Evolutionary conservation across 139 green algal species (phyloP).

Genomic region (Chlamydomonas schloesseri): DNA sequence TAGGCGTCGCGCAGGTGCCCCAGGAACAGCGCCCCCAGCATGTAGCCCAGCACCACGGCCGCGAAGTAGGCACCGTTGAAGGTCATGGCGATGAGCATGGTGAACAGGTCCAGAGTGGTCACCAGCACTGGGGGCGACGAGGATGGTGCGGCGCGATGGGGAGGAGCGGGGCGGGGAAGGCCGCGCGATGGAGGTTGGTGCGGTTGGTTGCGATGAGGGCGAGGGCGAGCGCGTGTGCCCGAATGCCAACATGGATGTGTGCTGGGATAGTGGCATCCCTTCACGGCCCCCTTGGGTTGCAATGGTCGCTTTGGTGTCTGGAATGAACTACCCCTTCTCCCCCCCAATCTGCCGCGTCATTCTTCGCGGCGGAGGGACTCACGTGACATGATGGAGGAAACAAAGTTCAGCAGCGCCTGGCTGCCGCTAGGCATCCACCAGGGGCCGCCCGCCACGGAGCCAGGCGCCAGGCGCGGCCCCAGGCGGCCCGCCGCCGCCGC

Average conservation of each 20-base stretch:
- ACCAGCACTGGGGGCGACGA: background rate
- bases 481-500: conserved; percentile 12
- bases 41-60: conserved; percentile 54
- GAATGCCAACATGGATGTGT: background rate
- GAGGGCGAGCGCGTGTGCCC: background rate
- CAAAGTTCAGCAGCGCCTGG: background rate
- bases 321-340: no score
- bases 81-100: conserved; percentile 68
- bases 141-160: background rate
- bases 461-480: background rate
- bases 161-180: no score
- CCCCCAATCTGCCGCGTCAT: no score
- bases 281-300: no score
- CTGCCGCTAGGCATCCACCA: conserved; percentile 33
- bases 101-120: conserved; percentile 46
- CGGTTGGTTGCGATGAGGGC: background rate
- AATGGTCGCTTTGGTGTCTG: no score
- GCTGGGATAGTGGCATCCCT: no score
- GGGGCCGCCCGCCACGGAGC: background rate
- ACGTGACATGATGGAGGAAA: conserved; percentile 1
- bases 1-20: conserved; percentile 25
- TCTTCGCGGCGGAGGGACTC: no score
- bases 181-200: no score
- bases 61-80: conserved; percentile 67
- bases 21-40: conserved; percentile 48